Evolutionary conservation across 345 rosid species (phyloP).

Genomic region (Citrus hindsii): DNA sequence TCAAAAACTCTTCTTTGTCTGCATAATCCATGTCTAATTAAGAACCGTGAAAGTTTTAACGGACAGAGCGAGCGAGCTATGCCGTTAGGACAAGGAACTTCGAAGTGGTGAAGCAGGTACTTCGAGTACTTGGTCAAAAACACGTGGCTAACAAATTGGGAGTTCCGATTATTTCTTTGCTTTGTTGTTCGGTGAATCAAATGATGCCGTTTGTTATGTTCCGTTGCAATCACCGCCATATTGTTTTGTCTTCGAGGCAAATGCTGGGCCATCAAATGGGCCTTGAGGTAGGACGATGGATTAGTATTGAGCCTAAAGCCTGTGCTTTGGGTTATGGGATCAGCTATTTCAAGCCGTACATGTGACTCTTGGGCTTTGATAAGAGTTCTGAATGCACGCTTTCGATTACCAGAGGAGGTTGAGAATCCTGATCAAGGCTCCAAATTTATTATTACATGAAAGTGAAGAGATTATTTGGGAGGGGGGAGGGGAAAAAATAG

Average conservation of each 20-base stretch:
- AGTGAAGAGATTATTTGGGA: no score
- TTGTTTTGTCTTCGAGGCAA: not conserved
- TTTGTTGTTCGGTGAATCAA: not conserved
- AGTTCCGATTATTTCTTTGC: not conserved
- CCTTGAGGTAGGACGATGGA: not conserved
- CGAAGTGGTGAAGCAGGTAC: not conserved
- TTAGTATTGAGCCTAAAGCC: not conserved
- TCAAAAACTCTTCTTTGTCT: slow-evolving; percentile 55
- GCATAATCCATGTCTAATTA: not conserved
- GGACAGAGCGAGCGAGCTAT: not conserved
- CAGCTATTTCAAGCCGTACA: no score
- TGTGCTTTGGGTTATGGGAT: not conserved
- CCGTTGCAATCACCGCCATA: not conserved
- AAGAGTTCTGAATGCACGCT: no score
- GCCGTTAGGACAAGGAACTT: not conserved
- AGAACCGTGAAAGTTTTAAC: not conserved
- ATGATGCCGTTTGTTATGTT: not conserved
- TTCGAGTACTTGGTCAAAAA: not conserved
- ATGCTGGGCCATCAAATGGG: not conserved
- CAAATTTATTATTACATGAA: no score
- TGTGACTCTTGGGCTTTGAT: not conserved
- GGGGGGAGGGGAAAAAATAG: no score
- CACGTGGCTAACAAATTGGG: not conserved
- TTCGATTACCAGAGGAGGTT: no score
- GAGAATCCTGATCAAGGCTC: no score